These are phyloP conservation scores for Xylaria multiplex DNA, from an alignment of 2,329 filamentous ascomycete species.

Conservation along the genomic window DNA sequence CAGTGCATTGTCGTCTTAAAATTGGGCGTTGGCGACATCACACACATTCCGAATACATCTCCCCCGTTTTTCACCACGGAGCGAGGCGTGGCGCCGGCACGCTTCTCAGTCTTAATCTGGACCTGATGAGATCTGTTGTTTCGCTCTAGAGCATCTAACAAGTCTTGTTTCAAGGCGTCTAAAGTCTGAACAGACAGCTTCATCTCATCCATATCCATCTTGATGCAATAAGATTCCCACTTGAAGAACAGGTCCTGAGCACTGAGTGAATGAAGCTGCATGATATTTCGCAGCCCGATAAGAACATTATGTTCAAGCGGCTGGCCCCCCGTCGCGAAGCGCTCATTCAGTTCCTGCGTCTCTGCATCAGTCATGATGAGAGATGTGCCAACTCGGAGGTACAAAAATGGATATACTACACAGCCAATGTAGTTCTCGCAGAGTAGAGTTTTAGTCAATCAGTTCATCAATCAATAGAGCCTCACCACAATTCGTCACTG, in stretches of 20 bases:
- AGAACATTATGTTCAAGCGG: conserved; percentile 80
- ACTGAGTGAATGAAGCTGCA: conserved; percentile 82
- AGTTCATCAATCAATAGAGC: background rate
- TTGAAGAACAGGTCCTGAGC: conserved; percentile 95
- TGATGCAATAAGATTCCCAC: conserved; percentile 98
- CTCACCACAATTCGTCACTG: conserved; percentile 15
- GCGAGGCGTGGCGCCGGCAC: conserved; percentile 70
- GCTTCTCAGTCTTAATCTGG: conserved; percentile 71
- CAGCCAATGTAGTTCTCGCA: conserved; percentile 1
- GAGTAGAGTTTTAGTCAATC: background rate
- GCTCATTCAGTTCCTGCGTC: conserved; percentile 56
- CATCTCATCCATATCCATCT: conserved; percentile 85
- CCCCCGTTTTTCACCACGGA: conserved; percentile 62
- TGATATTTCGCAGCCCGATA: conserved; percentile 83
- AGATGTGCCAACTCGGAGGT: background rate
- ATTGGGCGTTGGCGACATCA: conserved; percentile 51
- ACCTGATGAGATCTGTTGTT: conserved; percentile 72
- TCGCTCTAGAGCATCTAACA: conserved; percentile 85
- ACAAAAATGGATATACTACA: background rate
- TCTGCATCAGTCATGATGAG: conserved; percentile 53
- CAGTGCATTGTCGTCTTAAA: background rate
- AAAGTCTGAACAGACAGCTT: conserved; percentile 76
- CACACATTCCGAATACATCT: conserved; percentile 86
- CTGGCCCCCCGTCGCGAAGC: conserved; percentile 66
- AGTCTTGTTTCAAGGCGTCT: conserved; percentile 82